Evolutionary conservation across 108 stramenopile genomes (phyloP).

Genomic region (Aurantiochytrium sp.): DNA sequence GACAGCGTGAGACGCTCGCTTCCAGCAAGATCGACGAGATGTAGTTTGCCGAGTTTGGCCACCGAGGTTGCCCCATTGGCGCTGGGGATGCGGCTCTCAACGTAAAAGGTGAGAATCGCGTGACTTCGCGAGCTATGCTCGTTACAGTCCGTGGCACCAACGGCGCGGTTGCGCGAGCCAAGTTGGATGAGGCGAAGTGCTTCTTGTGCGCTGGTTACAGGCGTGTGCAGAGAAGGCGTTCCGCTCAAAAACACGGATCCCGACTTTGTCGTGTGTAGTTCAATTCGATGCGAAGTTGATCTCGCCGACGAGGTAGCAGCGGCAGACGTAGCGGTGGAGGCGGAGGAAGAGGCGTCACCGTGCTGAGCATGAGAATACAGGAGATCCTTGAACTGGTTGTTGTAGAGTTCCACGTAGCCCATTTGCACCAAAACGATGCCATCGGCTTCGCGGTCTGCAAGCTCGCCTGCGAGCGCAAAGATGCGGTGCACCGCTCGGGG

Average conservation of each 20-base stretch:
- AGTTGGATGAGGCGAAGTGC: slow-evolving; percentile 33
- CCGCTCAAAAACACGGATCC: slow-evolving; percentile 38
- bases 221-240: slow-evolving; percentile 28
- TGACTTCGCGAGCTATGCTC: slow-evolving; percentile 50
- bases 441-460: not conserved
- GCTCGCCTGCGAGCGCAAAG: not conserved
- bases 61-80: not conserved
- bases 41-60: not conserved
- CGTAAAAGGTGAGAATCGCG: slow-evolving; percentile 46
- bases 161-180: slow-evolving; percentile 32
- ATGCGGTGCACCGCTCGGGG: not conserved
- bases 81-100: slow-evolving; percentile 25
- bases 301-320: no score
- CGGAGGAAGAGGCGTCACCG: no score
- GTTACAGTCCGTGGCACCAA: slow-evolving; percentile 41
- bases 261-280: slow-evolving; percentile 34
- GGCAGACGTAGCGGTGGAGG: no score
- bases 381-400: slow-evolving; percentile 39
- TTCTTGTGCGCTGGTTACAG: slow-evolving; percentile 41
- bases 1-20: slow-evolving; percentile 4
- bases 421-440: not conserved
- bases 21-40: slow-evolving; percentile 23
- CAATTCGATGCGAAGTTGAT: slow-evolving; percentile 22
- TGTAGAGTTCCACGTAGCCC: slow-evolving; percentile 43
- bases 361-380: not conserved